These are phyloP conservation scores for Myochromella boudieri DNA, from an alignment of 768 basidiomycete species.

Conservation along the genomic window DNA sequence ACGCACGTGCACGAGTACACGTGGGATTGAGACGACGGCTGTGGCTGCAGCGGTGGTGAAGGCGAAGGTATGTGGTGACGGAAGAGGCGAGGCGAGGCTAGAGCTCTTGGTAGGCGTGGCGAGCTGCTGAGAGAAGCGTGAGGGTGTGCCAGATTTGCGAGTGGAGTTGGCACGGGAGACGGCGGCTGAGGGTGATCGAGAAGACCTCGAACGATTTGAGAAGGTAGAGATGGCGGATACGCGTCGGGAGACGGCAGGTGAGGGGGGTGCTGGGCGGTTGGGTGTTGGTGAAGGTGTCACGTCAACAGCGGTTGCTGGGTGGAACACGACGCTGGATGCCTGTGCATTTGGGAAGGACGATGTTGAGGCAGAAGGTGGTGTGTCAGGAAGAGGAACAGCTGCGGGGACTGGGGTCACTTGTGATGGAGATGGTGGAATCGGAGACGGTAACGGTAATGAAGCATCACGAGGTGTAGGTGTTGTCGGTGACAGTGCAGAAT, in stretches of 20 bases:
- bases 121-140: background rate
- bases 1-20: slow-evolving; percentile 35
- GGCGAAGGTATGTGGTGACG: slow-evolving; percentile 10
- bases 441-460: background rate
- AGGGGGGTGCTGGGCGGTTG: slow-evolving; percentile 19
- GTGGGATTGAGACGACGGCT: background rate
- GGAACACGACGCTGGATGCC: background rate
- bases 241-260: slow-evolving; percentile 14
- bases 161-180: slow-evolving; percentile 17
- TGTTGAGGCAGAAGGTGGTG: background rate
- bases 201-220: slow-evolving; percentile 22
- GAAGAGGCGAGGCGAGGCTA: slow-evolving; percentile 7
- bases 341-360: slow-evolving; percentile 9
- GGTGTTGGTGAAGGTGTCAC: slow-evolving; percentile 21
- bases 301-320: background rate
- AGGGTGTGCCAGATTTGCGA: background rate
- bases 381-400: background rate
- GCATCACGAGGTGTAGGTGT: background rate
- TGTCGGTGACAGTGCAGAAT: slow-evolving; percentile 6
- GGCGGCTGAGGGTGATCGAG: slow-evolving; percentile 10
- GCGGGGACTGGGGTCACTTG: too few species aligned
- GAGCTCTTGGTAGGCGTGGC: background rate
- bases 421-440: slow-evolving; percentile 5
- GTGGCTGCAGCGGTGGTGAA: slow-evolving; percentile 9
- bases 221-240: slow-evolving; percentile 29